Base-by-base conservation (phyloP, 108 stramenopile species). In the Mediolabrus comicus region DNA sequence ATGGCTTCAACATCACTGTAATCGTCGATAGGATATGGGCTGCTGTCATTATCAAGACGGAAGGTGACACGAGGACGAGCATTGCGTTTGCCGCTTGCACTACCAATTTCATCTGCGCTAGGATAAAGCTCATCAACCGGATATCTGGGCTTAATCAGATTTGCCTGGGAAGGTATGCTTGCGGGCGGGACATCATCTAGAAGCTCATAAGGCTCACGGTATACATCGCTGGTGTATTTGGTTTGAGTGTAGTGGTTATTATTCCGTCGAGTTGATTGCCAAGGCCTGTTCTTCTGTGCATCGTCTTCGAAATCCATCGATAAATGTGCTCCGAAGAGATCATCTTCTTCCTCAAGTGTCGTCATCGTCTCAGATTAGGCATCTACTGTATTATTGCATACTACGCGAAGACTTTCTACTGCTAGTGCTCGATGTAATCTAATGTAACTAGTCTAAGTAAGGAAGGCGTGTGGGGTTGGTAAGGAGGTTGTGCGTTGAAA, bases 121-220 rank as follows among this genome's bases (percentile, higher is more conserved):
- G 75, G 75, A 33, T 76, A 76, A 31, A 69, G 31, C 51, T 77
- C 69, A 46, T 78, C 77, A 9, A 78, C 59, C 26, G 77, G 77
- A 56, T 69, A 77, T 46, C 67, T 38, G 57, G 25, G 27, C 41
- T 17, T 17, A 19, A 43, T 19, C 19, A 43, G 29, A 55, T 59
- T 33, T 22, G 19, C 31, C 30, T 59, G 58, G 27, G 58, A 31
- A 3, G 58, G 19, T 6, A 59, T 22, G 13, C 8, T 62, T 38
- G 65, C 65, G 27, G 69, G 69, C 12, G 69, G 69, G 19, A 69
- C 69, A 60, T 69, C 68, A 49, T 69, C 68, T 25, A 59, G 33
- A 3, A 59, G 56, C 28, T 67, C 55, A 26, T 56, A 67, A 12
- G 66, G 66, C 7, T 55, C 66, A 12, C 66, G 33, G 31, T 55